Percentiles rank a stretch among this genome's conserved stretches.
Evolutionary conservation across 179 eudicot genomes (phyloP).

Genomic region (Corrigiola litoralis): DNA sequence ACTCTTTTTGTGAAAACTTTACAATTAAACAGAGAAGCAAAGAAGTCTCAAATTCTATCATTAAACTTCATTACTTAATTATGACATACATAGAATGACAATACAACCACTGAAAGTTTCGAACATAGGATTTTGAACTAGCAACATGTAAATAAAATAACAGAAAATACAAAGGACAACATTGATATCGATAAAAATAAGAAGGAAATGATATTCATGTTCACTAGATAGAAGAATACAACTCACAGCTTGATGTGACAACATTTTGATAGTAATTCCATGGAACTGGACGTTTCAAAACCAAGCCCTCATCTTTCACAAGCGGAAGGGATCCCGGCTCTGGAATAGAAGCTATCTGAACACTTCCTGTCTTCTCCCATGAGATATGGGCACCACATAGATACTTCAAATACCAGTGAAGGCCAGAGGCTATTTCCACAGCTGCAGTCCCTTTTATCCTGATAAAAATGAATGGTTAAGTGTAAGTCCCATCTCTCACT

Average conservation of each 20-base stretch:
- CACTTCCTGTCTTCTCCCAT: constrained; percentile 97
- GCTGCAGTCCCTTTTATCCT: constrained; percentile 89
- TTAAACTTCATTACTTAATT: background rate
- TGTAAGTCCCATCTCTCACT: too few relatives aligned
- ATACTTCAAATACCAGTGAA: constrained; percentile 92
- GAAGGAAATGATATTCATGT: background rate
- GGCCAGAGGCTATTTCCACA: constrained; percentile 83
- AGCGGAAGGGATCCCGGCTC: constrained; percentile 65
- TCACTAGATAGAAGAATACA: background rate
- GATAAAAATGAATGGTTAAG: constrained; percentile 16
- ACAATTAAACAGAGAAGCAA: too few relatives aligned
- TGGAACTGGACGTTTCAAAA: constrained; percentile 76
- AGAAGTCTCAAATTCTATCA: background rate
- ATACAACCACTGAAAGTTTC: background rate
- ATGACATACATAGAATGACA: background rate
- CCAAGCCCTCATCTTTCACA: constrained; percentile 51
- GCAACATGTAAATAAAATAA: background rate
- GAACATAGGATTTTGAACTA: background rate
- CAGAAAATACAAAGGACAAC: background rate
- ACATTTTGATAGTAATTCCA: constrained; percentile 99
- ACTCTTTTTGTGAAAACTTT: too few relatives aligned
- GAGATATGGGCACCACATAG: constrained; percentile 86
- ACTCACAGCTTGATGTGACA: constrained; percentile 96
- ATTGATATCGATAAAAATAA: background rate
- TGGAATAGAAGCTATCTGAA: constrained; percentile 67